Conservation (phyloP, 495 filamentous ascomycete genomes). For the Trichoderma reesei region DNA sequence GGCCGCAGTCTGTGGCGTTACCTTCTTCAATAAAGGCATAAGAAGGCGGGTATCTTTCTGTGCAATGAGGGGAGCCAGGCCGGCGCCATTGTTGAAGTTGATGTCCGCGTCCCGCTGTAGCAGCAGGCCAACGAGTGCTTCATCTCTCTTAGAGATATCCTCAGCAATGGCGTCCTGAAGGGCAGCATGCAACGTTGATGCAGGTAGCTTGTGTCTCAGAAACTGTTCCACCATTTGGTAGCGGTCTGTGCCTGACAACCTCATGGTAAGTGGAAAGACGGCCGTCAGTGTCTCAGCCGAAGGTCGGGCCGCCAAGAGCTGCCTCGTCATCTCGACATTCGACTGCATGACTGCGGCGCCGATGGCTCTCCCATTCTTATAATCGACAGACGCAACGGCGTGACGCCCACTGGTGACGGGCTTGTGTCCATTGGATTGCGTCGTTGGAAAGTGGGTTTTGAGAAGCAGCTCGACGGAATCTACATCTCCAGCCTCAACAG, state of each 20-base stretch:
- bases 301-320: conserved; percentile 30
- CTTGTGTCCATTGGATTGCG: conserved; percentile 16
- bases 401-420: conserved; percentile 26
- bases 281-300: conserved; percentile 27
- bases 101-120: conserved; percentile 34
- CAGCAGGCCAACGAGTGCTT: conserved; percentile 32
- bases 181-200: conserved; percentile 25
- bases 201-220: conserved; percentile 29
- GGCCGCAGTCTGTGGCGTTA: conserved; percentile 26
- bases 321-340: conserved; percentile 27
- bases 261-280: conserved; percentile 28
- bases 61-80: conserved; percentile 30
- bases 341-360: conserved; percentile 28
- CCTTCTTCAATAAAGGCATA: conserved; percentile 27
- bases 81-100: conserved; percentile 34
- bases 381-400: conserved; percentile 34
- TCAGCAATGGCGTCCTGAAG: conserved; percentile 35
- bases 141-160: conserved; percentile 29
- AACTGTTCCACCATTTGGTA: conserved; percentile 33
- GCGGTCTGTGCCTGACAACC: conserved; percentile 23
- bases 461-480: conserved; percentile 32
- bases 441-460: conserved; percentile 28
- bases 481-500: conserved; percentile 28
- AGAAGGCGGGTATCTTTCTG: conserved; percentile 29
- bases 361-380: conserved; percentile 33